Conservation (phyloP, 441 rosid genomes). For the Flueggea neowawraea region DNA sequence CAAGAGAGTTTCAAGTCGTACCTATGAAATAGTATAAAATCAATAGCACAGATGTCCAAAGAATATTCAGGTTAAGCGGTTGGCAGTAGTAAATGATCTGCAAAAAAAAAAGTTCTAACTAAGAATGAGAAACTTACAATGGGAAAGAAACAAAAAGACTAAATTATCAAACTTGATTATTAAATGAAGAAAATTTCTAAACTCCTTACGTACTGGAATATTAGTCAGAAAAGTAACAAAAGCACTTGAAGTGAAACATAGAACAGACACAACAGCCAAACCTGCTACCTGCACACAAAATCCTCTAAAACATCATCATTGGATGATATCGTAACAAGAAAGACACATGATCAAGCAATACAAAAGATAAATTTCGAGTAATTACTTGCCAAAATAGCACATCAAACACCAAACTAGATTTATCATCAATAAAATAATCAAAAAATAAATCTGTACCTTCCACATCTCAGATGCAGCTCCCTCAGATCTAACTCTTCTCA, state of each 20-base stretch:
- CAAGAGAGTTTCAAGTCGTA: slow-evolving; percentile 18
- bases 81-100: slow-evolving; percentile 60
- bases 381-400: neutral
- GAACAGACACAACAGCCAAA: slow-evolving; percentile 50
- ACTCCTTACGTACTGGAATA: slow-evolving; percentile 37
- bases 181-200: neutral
- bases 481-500: slow-evolving; percentile 64
- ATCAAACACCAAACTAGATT: slow-evolving; percentile 1
- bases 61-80: slow-evolving; percentile 21
- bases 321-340: neutral
- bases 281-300: slow-evolving; percentile 54
- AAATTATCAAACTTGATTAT: slow-evolving; percentile 2
- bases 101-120: slow-evolving; percentile 17
- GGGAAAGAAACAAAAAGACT: too few species aligned
- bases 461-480: too few species aligned
- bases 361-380: neutral
- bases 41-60: slow-evolving; percentile 36
- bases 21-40: slow-evolving; percentile 59
- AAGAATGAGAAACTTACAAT: neutral
- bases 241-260: slow-evolving; percentile 61
- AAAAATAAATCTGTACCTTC: slow-evolving; percentile 39
- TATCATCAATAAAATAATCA: slow-evolving; percentile 8
- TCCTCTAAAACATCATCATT: slow-evolving; percentile 4
- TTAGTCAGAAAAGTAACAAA: slow-evolving; percentile 48
- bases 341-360: neutral